Evolutionary conservation across 1,284 basidiomycete genomes (phyloP), one percentile per base, ranked within the genome.

Genomic region (Cutaneotrichosporon sp.): DNA sequence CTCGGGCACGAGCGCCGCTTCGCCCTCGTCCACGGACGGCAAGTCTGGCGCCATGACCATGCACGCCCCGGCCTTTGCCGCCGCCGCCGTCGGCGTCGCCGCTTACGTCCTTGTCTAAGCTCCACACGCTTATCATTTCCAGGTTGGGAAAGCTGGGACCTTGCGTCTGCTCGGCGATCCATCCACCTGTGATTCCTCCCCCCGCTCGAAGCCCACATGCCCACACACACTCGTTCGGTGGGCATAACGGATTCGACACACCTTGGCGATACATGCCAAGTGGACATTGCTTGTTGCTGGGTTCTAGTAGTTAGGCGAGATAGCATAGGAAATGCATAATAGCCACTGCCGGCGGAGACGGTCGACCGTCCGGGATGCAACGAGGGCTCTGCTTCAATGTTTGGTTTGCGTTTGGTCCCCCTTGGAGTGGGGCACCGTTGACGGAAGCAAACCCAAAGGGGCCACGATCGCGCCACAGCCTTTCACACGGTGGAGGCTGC

Each of bases 51-150:
- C 21, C 35, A 33, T 38, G 34, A 12, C 20, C 44, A 21, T 34
- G 17, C 39, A 34, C 23, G 44, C 23, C 43, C 33, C 34, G 30
- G 37, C 46, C 40, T 38, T 45, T 26, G 47, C 39, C 14, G 51
- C 51, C 47, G 55, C 47, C 14, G 51, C 34, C 44, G 44, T 49
- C 35, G 55, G 43, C n/a, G 47, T 43, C 47, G 51, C 44, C 26
- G 36, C 44, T 10, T 56, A 56, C 55, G 21, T 47, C 39, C 13
- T 52, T 5, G 51, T 26, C 18, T 56, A 52, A 56, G 38, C 33
- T 34, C 8, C 22, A 7, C 20, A 15, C 33, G n/a, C n/a, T n/a
- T n/a, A n/a, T 33, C 33, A 13, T 34, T 13, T 15, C 43, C 34
- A 12, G 18, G 9, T 39, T 21, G 39, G 21, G 40, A 21, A 23